phyloP scores from a whole-genome alignment of 768 basidiomycete genomes.

The Naganishia randhawae region DNA sequence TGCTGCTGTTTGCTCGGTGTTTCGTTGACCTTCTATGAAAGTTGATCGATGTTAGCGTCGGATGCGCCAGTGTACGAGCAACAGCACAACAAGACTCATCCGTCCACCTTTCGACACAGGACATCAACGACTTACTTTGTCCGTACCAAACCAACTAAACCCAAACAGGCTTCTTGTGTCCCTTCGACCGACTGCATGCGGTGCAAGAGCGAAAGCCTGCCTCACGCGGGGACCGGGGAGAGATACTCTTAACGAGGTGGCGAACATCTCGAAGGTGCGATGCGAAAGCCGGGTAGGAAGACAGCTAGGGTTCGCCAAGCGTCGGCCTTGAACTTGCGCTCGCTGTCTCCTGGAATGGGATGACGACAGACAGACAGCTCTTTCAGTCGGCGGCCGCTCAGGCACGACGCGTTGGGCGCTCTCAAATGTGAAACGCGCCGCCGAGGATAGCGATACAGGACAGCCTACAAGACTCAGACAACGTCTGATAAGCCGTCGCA shows the following conservation, averaged over 20 bases:
- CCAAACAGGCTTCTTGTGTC: conserved; percentile 7
- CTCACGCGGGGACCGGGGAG: neutral
- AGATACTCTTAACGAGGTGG: neutral
- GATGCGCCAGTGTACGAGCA: neutral
- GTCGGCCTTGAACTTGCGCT: too few relatives aligned
- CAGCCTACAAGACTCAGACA: too few relatives aligned
- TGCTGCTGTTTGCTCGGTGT: neutral
- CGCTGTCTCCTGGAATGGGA: too few relatives aligned
- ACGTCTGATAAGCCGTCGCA: too few relatives aligned
- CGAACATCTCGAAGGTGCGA: neutral
- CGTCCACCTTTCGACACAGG: neutral
- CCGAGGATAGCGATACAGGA: too few relatives aligned
- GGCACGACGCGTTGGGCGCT: too few relatives aligned
- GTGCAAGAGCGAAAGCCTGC: neutral
- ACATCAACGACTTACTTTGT: neutral
- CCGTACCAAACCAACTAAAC: conserved; percentile 12
- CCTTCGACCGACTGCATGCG: neutral
- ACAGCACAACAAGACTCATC: neutral
- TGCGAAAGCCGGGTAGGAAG: neutral
- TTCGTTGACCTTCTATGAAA: neutral
- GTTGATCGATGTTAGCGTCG: neutral
- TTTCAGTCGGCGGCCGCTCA: too few relatives aligned
- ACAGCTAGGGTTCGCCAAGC: neutral
- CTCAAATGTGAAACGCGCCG: too few relatives aligned
- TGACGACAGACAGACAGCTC: too few relatives aligned